Evolutionary conservation across 176 grass and related monocot species (phyloP).

Genomic region (Zea luxurians): DNA sequence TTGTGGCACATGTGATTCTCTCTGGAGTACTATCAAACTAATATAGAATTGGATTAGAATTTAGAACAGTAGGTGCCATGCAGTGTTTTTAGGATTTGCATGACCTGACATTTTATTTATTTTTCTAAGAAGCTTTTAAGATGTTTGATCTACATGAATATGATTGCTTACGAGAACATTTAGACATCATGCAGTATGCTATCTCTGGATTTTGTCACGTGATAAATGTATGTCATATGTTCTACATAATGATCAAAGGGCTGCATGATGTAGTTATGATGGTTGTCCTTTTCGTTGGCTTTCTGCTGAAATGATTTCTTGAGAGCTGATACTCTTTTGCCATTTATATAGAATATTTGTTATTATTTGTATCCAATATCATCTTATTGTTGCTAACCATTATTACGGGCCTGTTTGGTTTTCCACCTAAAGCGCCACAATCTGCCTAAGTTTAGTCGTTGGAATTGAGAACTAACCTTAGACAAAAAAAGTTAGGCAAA

Average conservation of each 20-base stretch:
- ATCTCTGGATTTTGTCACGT: background rate
- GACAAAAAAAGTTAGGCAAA: too few relatives aligned
- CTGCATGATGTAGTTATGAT: background rate
- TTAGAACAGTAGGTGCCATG: background rate
- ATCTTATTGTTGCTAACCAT: constrained; percentile 1
- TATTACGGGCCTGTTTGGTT: background rate
- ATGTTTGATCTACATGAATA: constrained; percentile 2
- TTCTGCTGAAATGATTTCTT: constrained; percentile 13
- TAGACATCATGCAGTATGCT: background rate
- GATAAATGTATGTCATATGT: background rate
- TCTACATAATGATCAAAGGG: constrained; percentile 8
- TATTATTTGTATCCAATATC: background rate
- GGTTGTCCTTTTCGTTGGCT: background rate
- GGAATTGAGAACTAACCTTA: too few relatives aligned
- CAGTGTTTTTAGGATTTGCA: constrained; percentile 3
- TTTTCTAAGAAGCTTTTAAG: background rate
- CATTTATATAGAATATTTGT: background rate
- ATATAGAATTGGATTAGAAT: background rate
- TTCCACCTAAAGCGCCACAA: too few relatives aligned
- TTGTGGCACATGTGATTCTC: background rate
- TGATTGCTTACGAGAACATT: background rate
- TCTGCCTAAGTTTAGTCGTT: too few relatives aligned
- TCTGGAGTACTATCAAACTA: background rate
- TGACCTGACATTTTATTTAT: constrained; percentile 6
- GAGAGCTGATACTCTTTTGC: background rate